Base-by-base conservation (phyloP, 441 rosid genomes). In the Pelargonium citronellum region DNA sequence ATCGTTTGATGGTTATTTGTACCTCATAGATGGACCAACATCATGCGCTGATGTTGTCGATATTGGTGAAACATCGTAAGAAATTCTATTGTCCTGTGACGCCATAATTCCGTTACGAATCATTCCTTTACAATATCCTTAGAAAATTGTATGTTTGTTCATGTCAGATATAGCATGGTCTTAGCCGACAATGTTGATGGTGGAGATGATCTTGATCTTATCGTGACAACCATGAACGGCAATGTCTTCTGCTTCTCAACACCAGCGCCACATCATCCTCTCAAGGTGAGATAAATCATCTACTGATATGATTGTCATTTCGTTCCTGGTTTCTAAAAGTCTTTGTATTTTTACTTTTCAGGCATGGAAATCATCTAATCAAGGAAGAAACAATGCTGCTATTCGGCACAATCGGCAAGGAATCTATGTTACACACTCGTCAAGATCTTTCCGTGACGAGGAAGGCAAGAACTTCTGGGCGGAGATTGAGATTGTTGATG, bases 41-140 rank as follows among this genome's bases (percentile, higher is more conserved):
- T 91, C 98, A 55, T 95, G 99, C 68, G 83, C 97, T 63, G 98
- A 92, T 73, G 99, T 91, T 76, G 96, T 95, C 69, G 98, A 95
- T 76, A 91, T 92, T 78, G 97, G 99, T 24, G 99, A 95, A 91
- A 95, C 91, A 72, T 92, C 98, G 97, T 95, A 90, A 82, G 99
- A 74, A 74, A 11, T 53, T 65, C 39, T 46, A 0, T 30, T n/a
- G 22, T 71, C n/a, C 57, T 43, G 69, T 66, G 69, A 17, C 75
- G 37, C 30, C 65, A 16, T 55, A 15, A 68, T 58, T 43, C 67
- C 64, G 2, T 10, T 64, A 46, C 7, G 39, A 34, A 34, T 34
- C 39, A 34, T 34, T 34, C 39, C 39, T 34, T 2, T 34, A 4
- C 39, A 34, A 34, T 34, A 34, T 34, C 39, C 6, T 34, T 71